A percentile compares a stretch with the other conserved stretches of the same genome.
Conservation (phyloP, 176 grass and related monocot species). For the Stipa capillata region DNA sequence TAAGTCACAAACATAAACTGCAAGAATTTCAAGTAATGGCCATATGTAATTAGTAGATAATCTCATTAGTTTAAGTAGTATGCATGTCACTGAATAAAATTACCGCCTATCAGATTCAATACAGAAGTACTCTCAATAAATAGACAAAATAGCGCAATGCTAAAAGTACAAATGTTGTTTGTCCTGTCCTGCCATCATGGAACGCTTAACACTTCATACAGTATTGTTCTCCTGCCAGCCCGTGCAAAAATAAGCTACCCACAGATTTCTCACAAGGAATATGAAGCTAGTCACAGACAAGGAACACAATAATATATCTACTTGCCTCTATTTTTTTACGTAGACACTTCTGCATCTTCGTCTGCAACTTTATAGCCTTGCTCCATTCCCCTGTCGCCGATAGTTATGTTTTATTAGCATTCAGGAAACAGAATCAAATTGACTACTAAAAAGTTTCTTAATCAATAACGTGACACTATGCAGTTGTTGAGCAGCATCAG, state of each 20-base stretch:
- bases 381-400: slow-evolving; percentile 35
- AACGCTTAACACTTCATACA: neutral
- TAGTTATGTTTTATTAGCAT: neutral
- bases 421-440: neutral
- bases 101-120: neutral
- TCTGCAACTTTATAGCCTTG: slow-evolving; percentile 61
- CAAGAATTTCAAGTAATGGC: neutral
- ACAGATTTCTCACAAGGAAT: neutral
- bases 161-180: neutral
- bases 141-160: neutral
- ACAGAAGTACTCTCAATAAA: neutral
- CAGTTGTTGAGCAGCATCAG: too few species aligned
- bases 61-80: too few species aligned
- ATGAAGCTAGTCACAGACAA: neutral
- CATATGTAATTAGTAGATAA: too few species aligned
- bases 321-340: slow-evolving; percentile 62
- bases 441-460: neutral
- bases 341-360: slow-evolving; percentile 67
- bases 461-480: neutral
- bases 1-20: neutral
- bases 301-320: neutral
- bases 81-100: too few species aligned
- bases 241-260: neutral
- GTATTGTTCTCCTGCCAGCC: neutral
- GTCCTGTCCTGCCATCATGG: neutral